A percentile compares a stretch with the other conserved stretches of the same genome.
These are phyloP conservation scores for Citrullus colocynthis DNA, from an alignment of 306 rosid genomes.

Conservation along the genomic window DNA sequence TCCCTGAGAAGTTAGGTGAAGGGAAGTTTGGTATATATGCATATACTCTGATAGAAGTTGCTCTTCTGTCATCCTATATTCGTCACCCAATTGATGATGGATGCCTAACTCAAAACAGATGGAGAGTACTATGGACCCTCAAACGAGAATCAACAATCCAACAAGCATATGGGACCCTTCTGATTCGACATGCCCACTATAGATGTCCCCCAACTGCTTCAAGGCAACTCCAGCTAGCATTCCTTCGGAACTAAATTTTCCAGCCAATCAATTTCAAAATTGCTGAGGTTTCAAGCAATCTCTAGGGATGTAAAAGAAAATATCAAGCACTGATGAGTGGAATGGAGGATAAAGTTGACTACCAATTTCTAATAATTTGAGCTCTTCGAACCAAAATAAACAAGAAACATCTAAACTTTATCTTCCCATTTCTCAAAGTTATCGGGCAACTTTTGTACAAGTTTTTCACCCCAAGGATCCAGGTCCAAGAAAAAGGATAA, in stretches of 20 bases:
- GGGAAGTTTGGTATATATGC: slow-evolving; percentile 25
- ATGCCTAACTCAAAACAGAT: slow-evolving; percentile 43
- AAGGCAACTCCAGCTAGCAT: slow-evolving; percentile 41
- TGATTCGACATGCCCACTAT: slow-evolving; percentile 35
- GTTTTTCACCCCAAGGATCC: neutral
- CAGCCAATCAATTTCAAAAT: slow-evolving; percentile 17
- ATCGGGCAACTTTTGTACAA: neutral
- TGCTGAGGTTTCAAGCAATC: slow-evolving; percentile 17
- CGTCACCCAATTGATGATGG: slow-evolving; percentile 39
- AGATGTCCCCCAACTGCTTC: slow-evolving; percentile 38
- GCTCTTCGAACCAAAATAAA: neutral
- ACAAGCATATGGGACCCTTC: slow-evolving; percentile 40
- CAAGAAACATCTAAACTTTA: neutral
- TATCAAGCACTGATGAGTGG: neutral
- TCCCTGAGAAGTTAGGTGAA: slow-evolving; percentile 39
- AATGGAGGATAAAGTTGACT: neutral
- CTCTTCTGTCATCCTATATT: slow-evolving; percentile 25
- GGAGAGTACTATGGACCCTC: slow-evolving; percentile 30
- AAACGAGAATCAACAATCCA: slow-evolving; percentile 22
- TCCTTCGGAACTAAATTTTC: slow-evolving; percentile 30
- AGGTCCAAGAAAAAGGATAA: slow-evolving; percentile 5
- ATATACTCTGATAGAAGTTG: slow-evolving; percentile 30
- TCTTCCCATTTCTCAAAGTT: neutral
- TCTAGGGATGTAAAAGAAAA: neutral
- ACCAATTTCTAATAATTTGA: neutral